Evolutionary conservation across 768 basidiomycete genomes (phyloP), one percentile per base, ranked within the genome.

Genomic region (Phylloporus rhodoxanthus): DNA sequence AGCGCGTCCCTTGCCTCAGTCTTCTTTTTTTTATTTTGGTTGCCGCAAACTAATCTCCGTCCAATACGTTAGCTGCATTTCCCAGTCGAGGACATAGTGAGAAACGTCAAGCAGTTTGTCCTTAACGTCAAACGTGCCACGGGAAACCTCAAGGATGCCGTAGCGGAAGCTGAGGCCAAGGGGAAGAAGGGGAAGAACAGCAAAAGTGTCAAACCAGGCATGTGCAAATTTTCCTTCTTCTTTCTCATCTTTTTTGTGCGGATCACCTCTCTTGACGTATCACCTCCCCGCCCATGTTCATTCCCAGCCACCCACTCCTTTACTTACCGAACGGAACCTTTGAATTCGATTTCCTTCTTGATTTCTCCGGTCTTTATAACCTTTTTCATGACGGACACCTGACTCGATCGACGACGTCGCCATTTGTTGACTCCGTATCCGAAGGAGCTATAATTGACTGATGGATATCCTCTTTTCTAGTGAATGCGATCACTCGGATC

Each of bases 21-120:
- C 29, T 52, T 17, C 34, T 40, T 10, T 43, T 23, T 42, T 39
- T 44, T 21, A 13, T 48, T 47, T 25, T 38, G n/a, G 38, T 33
- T 28, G 8, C 36, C 28, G 19, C 15, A 23, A 42, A 9, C 51
- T 53, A 17, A 59, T 44, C 33, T 17, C 36, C 19, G 37, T 43
- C n/a, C 17, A 23, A 55, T 42, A 47, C 6, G n/a, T 48, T 26
- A 93, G 87, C 72, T 91, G 67, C 66, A 83, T 52, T 94, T 88
- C 59, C 77, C 88, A 0, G 59, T 81, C 7, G 79, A 84, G 23
- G 87, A 93, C 49, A 80, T 95, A 29, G 75, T 83, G 34, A 84
- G 75, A 56, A 96, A 97, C 62, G 73, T 88, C 51, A 81, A 80
- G 28, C 78, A 85, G 49, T 90, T 96, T 62, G 66, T 94, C 53